Evolutionary conservation across 345 rosid species (phyloP).

Genomic region (Ceriops tagal): DNA sequence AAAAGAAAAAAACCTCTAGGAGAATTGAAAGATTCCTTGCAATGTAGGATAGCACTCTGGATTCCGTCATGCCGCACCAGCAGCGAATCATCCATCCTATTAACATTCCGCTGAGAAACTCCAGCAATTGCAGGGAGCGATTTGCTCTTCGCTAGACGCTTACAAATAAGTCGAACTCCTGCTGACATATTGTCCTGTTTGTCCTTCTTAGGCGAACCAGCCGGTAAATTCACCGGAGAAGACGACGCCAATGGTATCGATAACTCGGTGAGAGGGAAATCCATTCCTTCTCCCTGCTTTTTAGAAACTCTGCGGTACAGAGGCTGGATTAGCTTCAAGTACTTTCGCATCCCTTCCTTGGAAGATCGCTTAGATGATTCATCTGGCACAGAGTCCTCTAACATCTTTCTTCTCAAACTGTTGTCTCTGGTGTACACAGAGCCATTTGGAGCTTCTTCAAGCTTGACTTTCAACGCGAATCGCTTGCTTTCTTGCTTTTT

Average conservation of each 20-base stretch:
- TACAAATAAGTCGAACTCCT: slow-evolving; percentile 27
- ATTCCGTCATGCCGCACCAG: slow-evolving; percentile 28
- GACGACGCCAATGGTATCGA: slow-evolving; percentile 36
- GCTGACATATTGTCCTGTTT: slow-evolving; percentile 18
- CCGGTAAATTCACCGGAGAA: slow-evolving; percentile 34
- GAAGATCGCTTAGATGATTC: slow-evolving; percentile 21
- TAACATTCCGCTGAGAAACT: background rate
- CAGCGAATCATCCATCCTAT: slow-evolving; percentile 25
- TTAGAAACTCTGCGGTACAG: slow-evolving; percentile 31
- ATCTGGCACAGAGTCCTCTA: slow-evolving; percentile 8
- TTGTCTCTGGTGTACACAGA: slow-evolving; percentile 30
- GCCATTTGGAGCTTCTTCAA: slow-evolving; percentile 31
- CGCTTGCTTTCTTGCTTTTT: slow-evolving; percentile 28
- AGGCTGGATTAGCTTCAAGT: slow-evolving; percentile 28
- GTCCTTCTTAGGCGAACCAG: slow-evolving; percentile 24
- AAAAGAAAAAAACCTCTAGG: slow-evolving; percentile 14
- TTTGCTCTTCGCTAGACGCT: slow-evolving; percentile 35
- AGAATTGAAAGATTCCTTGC: slow-evolving; percentile 32
- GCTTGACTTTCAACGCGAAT: slow-evolving; percentile 40
- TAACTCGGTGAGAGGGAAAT: slow-evolving; percentile 22
- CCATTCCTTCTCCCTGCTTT: slow-evolving; percentile 31
- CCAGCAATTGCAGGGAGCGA: slow-evolving; percentile 7
- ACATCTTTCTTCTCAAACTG: slow-evolving; percentile 31
- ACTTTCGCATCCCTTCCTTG: slow-evolving; percentile 21
- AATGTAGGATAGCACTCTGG: slow-evolving; percentile 33